Percentiles rank a stretch among this genome's conserved stretches.
Evolutionary conservation across 306 rosid species (phyloP).

Genomic region (Gastrolobium bilobum): DNA sequence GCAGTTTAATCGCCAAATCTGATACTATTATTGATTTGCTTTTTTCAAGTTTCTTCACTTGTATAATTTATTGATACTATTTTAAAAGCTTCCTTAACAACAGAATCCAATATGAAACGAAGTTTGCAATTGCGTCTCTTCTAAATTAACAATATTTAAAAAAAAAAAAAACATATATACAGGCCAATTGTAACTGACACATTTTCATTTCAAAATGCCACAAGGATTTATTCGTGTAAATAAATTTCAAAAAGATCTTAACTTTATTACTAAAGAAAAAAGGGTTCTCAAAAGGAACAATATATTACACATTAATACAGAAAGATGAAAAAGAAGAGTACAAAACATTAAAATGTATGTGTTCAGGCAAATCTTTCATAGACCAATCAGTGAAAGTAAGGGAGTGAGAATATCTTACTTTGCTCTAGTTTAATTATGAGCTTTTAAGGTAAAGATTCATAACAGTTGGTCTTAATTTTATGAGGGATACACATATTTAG

Average conservation of each 20-base stretch:
- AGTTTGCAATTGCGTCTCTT: slow-evolving; percentile 15
- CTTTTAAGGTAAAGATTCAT: too few relatives aligned
- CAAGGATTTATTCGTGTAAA: background rate
- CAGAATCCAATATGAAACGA: background rate
- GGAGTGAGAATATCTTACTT: too few relatives aligned
- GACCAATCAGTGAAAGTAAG: too few relatives aligned
- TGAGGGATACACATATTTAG: too few relatives aligned
- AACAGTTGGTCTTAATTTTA: too few relatives aligned
- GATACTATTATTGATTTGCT: slow-evolving; percentile 9
- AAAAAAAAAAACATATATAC: background rate
- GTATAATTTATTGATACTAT: background rate
- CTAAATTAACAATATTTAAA: background rate
- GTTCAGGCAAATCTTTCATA: too few relatives aligned
- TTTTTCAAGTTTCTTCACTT: background rate
- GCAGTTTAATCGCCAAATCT: background rate
- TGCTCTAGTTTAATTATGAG: too few relatives aligned
- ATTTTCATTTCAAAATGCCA: background rate
- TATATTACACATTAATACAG: background rate
- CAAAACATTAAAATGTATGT: slow-evolving; percentile 5
- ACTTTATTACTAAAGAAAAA: background rate
- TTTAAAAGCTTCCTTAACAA: background rate
- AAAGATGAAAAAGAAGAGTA: slow-evolving; percentile 2
- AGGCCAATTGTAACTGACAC: background rate
- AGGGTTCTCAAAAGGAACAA: slow-evolving; percentile 23
- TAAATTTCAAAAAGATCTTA: background rate